Evolutionary conservation across 2,329 filamentous ascomycete genomes (phyloP).

Genomic region (Fusarium tuaranense): DNA sequence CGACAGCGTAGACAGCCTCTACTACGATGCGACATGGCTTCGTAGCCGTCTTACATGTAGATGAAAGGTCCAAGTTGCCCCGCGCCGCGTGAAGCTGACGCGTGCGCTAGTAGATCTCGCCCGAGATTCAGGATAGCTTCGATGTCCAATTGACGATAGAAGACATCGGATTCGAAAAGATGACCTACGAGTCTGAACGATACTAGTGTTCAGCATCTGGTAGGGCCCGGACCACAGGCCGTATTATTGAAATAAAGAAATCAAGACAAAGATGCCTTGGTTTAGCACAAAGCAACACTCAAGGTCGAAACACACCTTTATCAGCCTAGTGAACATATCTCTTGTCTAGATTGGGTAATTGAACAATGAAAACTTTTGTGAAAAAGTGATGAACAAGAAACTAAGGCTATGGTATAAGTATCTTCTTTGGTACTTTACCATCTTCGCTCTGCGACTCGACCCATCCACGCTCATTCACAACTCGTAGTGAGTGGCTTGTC

Average conservation of each 20-base stretch:
- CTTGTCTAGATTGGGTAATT: accelerated
- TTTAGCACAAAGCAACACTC: neutral
- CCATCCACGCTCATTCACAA: neutral
- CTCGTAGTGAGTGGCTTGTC: neutral
- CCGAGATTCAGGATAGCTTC: neutral
- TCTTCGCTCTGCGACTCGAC: neutral
- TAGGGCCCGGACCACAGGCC: neutral
- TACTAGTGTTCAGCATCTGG: neutral
- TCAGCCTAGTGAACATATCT: neutral
- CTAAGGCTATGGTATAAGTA: neutral
- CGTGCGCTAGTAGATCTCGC: neutral
- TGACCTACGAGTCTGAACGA: accelerated
- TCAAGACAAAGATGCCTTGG: neutral
- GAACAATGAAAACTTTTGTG: neutral
- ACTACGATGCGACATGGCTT: slow-evolving; percentile 43
- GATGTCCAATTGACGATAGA: neutral
- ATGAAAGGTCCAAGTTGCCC: slow-evolving; percentile 23
- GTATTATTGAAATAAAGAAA: neutral
- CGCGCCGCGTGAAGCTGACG: slow-evolving; percentile 11
- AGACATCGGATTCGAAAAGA: neutral
- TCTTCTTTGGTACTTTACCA: neutral
- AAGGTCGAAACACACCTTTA: neutral
- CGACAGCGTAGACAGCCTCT: slow-evolving; percentile 50
- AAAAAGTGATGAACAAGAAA: neutral
- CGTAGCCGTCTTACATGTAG: neutral